phyloP scores from a whole-genome alignment of 306 rosid genomes.

The Elaeagnus macrophylla region DNA sequence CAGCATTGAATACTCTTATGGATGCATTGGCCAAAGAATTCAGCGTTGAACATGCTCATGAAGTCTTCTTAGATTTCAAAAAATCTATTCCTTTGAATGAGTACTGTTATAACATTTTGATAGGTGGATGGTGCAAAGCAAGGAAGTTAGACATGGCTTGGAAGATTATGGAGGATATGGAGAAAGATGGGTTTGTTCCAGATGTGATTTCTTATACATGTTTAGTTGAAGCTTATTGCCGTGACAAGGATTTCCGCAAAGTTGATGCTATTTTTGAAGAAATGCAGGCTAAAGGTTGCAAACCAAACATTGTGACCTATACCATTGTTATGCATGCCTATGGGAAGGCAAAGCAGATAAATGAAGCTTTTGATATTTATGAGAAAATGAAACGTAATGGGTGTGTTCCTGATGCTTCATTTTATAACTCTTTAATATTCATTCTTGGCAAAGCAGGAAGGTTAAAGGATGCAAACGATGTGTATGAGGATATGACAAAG shows the following conservation, averaged over 20 bases:
- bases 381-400: slow-evolving; percentile 51
- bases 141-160: slow-evolving; percentile 50
- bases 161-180: slow-evolving; percentile 58
- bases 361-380: slow-evolving; percentile 45
- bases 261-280: slow-evolving; percentile 42
- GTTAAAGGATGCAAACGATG: slow-evolving; percentile 52
- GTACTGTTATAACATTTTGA: slow-evolving; percentile 52
- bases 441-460: slow-evolving; percentile 64
- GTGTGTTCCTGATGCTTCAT: slow-evolving; percentile 41
- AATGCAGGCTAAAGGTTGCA: slow-evolving; percentile 45
- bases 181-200: slow-evolving; percentile 45
- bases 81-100: slow-evolving; percentile 28
- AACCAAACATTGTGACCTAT: slow-evolving; percentile 54
- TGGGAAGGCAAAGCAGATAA: slow-evolving; percentile 29
- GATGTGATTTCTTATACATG: slow-evolving; percentile 47
- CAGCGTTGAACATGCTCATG: slow-evolving; percentile 56
- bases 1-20: slow-evolving; percentile 46
- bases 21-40: slow-evolving; percentile 63
- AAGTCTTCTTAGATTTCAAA: slow-evolving; percentile 48
- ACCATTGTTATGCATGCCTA: slow-evolving; percentile 35
- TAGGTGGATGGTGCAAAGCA: slow-evolving; percentile 69
- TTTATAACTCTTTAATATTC: slow-evolving; percentile 50
- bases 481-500: slow-evolving; percentile 60
- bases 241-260: slow-evolving; percentile 55
- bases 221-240: slow-evolving; percentile 44